Base-by-base conservation (phyloP, 1,139 yeast genomes). In the Taphrina betulina region DNA sequence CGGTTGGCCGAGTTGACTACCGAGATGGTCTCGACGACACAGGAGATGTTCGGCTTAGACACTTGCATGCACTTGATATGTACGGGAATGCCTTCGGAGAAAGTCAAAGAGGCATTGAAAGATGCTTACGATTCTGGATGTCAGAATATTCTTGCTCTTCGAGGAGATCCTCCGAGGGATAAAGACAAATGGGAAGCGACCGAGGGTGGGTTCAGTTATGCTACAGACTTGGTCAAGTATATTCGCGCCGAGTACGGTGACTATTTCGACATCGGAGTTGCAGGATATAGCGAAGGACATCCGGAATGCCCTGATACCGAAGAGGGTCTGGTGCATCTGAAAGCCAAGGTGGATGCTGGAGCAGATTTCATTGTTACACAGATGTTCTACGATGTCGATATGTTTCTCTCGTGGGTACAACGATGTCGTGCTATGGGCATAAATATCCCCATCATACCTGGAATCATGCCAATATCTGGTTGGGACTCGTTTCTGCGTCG, bases 51-150 rank as follows among this genome's bases (percentile, higher is more conserved):
- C 59, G 97, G 97, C 5, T 75, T 92, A 61, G 97, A 92, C 67
- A 92, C 98, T 0, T 94, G 98, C 69, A 90, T 92, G 96, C 98
- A 92, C 69, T 76, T 92, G 70, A 92, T 98, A 1, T 92, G 98
- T 69, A 90, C 97, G 28, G 92, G 92, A 65, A 92, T 92, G 98
- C 82, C 90, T 43, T 75, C 82, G 34, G 80, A 79, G 53, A 75
- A 85, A 63, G 85, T 92, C 62, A 96, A 89, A 66, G 80, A 82
- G 62, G 98, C 98, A 2, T 76, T 92, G 63, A 78, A 81, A 60
- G 82, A 82, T 61, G 98, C 98, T 1, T 87, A 83, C 67, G 79
- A 82, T 40, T 83, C 96, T 0, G 98, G 98, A 2, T 92, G 98
- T 68, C 95, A 88, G 68, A 92, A 90, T 70, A 90, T 92, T 61